Base-by-base conservation (phyloP, 495 filamentous ascomycete genomes). In the Lepraria neglecta region DNA sequence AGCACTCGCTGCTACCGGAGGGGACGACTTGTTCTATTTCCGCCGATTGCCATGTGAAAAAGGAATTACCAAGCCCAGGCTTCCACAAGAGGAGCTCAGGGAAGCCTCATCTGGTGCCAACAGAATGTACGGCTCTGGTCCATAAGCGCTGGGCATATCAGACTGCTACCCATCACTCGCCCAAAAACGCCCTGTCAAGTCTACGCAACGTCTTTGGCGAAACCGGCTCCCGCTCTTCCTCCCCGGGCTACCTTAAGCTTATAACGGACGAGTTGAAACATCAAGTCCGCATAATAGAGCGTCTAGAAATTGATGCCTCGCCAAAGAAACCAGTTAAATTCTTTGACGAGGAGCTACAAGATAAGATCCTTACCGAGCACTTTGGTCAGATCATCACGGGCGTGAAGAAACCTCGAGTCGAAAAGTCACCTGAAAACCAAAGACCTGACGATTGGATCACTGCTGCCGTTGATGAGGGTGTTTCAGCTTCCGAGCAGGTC, bases 101-200 rank as follows among this genome's bases (percentile, higher is more conserved):
- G 24, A 58, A 57, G 6, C 24, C 14, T 24, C 15, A 5, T 15
- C 5, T n/a, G 11, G 7, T 30, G 14, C 38, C 43, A 3, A 38
- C 47, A 24, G 59, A 65, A 9, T 50, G 52, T 45, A 56, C 53
- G 24, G 54, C 56, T n/a, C 30, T 53, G 28, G 59, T 69, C 11
- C 65, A 69, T 11, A 62, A 64, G 56, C 65, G 63, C 7, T 60
- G 67, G 35, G 65, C 60, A 9, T 65, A 62, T 38, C 58, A 69
- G 21, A 45, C 60, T 3, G 63, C 62, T 28, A 69, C 63, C 50
- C 59, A 65, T 24, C 58, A 60, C 31, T 54, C 59, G 11, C 60
- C 65, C 31, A 40, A 43, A 56, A 28, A 59, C 3, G 67, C 67
- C n/a, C 38, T 69, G 28, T 44, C 48, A 19, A 50, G 54, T 19